These are phyloP conservation scores for Erythrobasidium hasegawianum DNA, from an alignment of 1,284 basidiomycete genomes.

Conservation along the genomic window DNA sequence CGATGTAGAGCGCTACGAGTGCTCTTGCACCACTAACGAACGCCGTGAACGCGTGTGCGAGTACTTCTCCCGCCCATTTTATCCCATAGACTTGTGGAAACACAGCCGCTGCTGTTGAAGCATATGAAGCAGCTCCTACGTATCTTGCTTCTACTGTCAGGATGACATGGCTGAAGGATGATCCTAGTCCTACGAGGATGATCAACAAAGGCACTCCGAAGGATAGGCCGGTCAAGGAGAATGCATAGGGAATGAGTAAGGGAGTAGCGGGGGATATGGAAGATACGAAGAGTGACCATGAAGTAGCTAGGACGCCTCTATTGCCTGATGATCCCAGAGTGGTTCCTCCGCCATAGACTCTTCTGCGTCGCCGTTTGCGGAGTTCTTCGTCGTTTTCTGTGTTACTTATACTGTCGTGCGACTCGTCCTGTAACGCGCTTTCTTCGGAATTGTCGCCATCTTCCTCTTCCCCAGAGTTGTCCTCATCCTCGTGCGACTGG, in stretches of 20 bases:
- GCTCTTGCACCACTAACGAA: slow-evolving; percentile 26
- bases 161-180: slow-evolving; percentile 44
- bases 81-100: slow-evolving; percentile 43
- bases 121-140: slow-evolving; percentile 44
- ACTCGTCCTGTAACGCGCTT: neutral
- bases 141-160: slow-evolving; percentile 44
- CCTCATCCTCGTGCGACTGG: slow-evolving; percentile 11
- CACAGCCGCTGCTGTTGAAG: slow-evolving; percentile 42
- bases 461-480: neutral
- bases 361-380: slow-evolving; percentile 1
- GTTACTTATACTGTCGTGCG: slow-evolving; percentile 21
- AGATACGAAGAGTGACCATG: slow-evolving; percentile 19
- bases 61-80: slow-evolving; percentile 38
- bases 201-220: slow-evolving; percentile 43
- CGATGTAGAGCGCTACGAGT: slow-evolving; percentile 21
- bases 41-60: slow-evolving; percentile 37
- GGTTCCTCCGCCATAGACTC: slow-evolving; percentile 30
- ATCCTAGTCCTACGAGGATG: slow-evolving; percentile 38
- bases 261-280: slow-evolving; percentile 32
- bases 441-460: slow-evolving; percentile 14
- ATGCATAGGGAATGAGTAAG: slow-evolving; percentile 44
- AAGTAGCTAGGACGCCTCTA: slow-evolving; percentile 11
- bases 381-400: neutral
- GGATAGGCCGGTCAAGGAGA: slow-evolving; percentile 40
- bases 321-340: slow-evolving; percentile 3